Evolutionary conservation across 1,284 basidiomycete species (phyloP), one percentile per base, ranked within the genome.

Genomic region (Peniophora sp.): DNA sequence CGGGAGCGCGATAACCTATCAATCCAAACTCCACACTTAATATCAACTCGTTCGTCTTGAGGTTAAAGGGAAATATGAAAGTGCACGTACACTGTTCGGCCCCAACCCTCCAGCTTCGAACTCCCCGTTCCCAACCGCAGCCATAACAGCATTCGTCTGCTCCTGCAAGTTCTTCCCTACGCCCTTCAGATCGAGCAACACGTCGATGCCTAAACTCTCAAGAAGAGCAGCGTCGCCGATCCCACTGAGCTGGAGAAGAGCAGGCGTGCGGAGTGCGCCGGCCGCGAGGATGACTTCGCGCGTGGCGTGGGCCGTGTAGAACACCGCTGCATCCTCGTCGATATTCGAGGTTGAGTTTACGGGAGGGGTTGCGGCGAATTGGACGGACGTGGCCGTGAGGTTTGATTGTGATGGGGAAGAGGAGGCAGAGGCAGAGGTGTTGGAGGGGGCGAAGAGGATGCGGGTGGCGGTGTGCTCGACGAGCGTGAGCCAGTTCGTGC

Each of bases 151-250:
- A 66, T 73, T 68, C 8, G 71, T 69, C 68, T 76, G 73, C 55
- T 75, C 74, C 55, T 75, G 73, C 20, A 77, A 63, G 57, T 76
- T 77, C 55, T 61, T 66, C 6, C 73, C 73, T 9, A 75, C 74
- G 2, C 67, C 70, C 54, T 64, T 64, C 6, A 75, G 61, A 49
- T 71, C 58, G 36, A 72, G 57, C 3, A 64, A 53, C 2, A 67
- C 65, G 3, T 51, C 56, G 53, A 76, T 72, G 0, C 70, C 72
- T 15, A 75, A 64, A 1, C 67, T 60, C 1, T 53, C 58, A 1
- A 75, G 67, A 14, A 70, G 43, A 15, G 56, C 52, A 0, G 69
- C 61, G 56, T 74, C 72, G 1, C 74, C 73, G 48, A 75, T 67
- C 9, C 74, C 73, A 20, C 73, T 74, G 2, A 69, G 65, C 54